Percentiles rank a stretch among this genome's conserved stretches.
phyloP scores from a whole-genome alignment of 768 basidiomycete genomes.

The Rubroboletus pulcherrimus region DNA sequence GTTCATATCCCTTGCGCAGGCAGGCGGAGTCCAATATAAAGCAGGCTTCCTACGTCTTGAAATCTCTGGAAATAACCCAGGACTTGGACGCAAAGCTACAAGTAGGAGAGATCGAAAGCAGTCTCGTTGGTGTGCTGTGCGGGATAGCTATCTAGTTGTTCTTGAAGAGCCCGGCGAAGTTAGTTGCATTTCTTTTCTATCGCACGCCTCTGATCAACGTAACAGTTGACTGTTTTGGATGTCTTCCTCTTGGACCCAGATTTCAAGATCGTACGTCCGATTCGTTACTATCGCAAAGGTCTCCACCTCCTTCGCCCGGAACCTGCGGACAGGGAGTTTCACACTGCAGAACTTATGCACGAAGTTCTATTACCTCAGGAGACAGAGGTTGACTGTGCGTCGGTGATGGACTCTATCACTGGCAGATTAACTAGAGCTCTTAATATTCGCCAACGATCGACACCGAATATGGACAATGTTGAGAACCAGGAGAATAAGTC shows the following conservation, averaged over 20 bases:
- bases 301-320: conserved; percentile 58
- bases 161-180: conserved; percentile 87
- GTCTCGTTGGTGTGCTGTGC: conserved; percentile 85
- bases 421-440: conserved; percentile 45
- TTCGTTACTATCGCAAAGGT: conserved; percentile 83
- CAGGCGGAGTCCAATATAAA: conserved; percentile 87
- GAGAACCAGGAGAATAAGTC: conserved; percentile 4
- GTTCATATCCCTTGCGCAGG: conserved; percentile 72
- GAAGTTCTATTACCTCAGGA: conserved; percentile 19
- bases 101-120: conserved; percentile 58
- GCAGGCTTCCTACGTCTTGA: conserved; percentile 76
- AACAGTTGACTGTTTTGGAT: conserved; percentile 81
- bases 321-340: conserved; percentile 26
- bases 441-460: conserved; percentile 29
- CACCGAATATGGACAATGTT: conserved; percentile 6
- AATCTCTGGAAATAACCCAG: conserved; percentile 45
- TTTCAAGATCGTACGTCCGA: conserved; percentile 88
- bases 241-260: conserved; percentile 90
- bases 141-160: conserved; percentile 88
- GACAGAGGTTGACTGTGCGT: conserved; percentile 34
- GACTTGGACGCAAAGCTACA: conserved; percentile 64
- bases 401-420: conserved; percentile 48
- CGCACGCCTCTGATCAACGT: background rate
- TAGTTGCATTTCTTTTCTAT: conserved; percentile 16
- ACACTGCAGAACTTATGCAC: conserved; percentile 15